Evolutionary conservation across 148 eudicot genomes (phyloP).

Genomic region (Fagopyrum homotropicum): DNA sequence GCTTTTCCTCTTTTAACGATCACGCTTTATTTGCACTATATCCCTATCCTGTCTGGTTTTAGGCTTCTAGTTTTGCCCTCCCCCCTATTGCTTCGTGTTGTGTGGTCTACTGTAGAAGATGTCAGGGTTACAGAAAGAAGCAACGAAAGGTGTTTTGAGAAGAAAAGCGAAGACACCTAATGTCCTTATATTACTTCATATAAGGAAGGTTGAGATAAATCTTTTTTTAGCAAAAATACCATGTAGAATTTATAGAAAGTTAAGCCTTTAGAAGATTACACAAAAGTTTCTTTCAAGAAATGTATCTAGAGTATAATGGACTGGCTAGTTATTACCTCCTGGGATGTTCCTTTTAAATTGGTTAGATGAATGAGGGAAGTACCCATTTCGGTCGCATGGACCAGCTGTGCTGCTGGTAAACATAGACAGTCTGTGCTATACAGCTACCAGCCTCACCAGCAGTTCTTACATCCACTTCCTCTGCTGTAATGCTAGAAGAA

Average conservation of each 20-base stretch:
- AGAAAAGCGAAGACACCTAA: too few relatives aligned
- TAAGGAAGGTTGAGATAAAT: too few relatives aligned
- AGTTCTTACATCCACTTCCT: neutral
- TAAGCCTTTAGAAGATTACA: neutral
- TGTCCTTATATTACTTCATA: too few relatives aligned
- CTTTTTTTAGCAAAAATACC: neutral
- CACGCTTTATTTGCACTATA: neutral
- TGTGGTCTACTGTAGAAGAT: neutral
- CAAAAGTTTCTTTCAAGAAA: neutral
- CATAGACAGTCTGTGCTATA: neutral
- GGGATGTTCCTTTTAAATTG: neutral
- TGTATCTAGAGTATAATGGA: neutral
- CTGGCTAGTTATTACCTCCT: neutral
- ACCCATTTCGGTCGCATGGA: neutral
- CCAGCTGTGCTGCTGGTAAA: neutral
- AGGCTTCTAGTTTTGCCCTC: neutral
- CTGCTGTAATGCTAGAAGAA: neutral
- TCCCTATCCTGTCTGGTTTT: neutral
- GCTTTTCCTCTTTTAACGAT: too few relatives aligned
- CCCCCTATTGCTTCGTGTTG: neutral
- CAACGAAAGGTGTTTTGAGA: too few relatives aligned
- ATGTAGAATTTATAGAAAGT: neutral
- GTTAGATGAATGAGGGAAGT: neutral
- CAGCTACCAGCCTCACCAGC: neutral
- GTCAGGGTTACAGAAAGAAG: too few relatives aligned